These are phyloP conservation scores for Flaveria ramosissima DNA, from an alignment of 129 eudicot species.

Conservation along the genomic window DNA sequence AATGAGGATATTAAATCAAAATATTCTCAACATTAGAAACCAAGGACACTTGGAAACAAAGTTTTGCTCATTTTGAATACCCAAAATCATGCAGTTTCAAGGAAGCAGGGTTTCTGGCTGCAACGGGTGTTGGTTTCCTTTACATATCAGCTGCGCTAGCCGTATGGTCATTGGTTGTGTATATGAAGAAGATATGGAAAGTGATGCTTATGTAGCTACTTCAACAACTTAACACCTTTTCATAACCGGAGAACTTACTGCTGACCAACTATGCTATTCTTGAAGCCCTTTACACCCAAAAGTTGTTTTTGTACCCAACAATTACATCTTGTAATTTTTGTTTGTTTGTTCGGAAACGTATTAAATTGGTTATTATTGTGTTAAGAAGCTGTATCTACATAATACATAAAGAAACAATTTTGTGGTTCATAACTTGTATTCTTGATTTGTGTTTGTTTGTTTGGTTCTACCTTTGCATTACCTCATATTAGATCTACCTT, in stretches of 20 bases:
- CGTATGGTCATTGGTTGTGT: constrained; percentile 86
- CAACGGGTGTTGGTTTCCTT: constrained; percentile 67
- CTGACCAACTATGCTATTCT: constrained; percentile 22
- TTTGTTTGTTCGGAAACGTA: neutral
- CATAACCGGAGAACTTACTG: constrained; percentile 17
- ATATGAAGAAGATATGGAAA: constrained; percentile 93
- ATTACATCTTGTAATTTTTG: constrained; percentile 1
- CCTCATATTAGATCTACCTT: too few relatives aligned
- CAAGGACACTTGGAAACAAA: too few relatives aligned
- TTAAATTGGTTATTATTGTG: constrained; percentile 13
- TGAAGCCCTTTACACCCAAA: constrained; percentile 11
- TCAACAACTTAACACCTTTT: constrained; percentile 8
- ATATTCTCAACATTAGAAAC: neutral
- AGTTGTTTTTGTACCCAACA: constrained; percentile 5
- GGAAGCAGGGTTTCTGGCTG: constrained; percentile 54
- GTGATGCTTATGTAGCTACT: constrained; percentile 61
- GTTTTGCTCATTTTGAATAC: neutral
- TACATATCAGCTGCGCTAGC: constrained; percentile 83
- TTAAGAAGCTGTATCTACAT: neutral
- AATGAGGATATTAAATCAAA: neutral
- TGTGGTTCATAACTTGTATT: constrained; percentile 1
- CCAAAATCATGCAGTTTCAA: constrained; percentile 53
- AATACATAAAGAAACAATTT: constrained; percentile 6
- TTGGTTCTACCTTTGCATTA: too few relatives aligned
- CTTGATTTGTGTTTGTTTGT: neutral